Base-by-base conservation (phyloP, 75 land plant species). In the Picea sitchensis region DNA sequence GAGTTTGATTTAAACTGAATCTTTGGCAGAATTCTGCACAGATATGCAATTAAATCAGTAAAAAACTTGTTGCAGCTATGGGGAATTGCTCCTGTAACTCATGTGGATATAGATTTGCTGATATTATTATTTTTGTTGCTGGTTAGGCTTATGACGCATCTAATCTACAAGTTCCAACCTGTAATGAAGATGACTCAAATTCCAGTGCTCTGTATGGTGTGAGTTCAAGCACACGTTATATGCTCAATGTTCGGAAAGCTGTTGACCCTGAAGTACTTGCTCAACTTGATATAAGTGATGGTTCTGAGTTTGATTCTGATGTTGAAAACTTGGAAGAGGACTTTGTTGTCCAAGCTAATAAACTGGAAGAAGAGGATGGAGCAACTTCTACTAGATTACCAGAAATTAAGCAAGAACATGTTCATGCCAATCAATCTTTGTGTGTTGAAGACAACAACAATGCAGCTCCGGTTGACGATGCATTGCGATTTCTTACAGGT, bases 311-410 rank as follows among this genome's bases (percentile, higher is more conserved):
- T 84, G 94, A 84, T 41, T 93, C 93, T 15, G 88, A 87, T 84
- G 88, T 71, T 36, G 99, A 96, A 82, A 98, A 90, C 15, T 83
- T 96, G 73, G 98, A 96, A 63, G 99, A 96, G 80, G 95, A 96
- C 81, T 96, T 96, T 76, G 86, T 96, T 23, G 32, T 89, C 1
- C 69, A 78, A 80, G 99, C 98, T 7, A 94, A 94, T 68, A 56
- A 76, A 56, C 61, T 54, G 14, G 34, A 79, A 15, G 90, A 80
- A 56, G 14, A 36, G 26, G 60, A 18, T 61, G 85, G 31, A 69
- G 82, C 41, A 17, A 26, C 62, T 34, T 54, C 18, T 30, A 6
- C 14, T 18, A 57, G 41, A 47, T 36, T 58, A 74, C 17, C 12
- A 31, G 75, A 67, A 67, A 67, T 34, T 38, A 61, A 14, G n/a